Conservation (phyloP, 257 asterid genomes). For the Hygrophila difformis region DNA sequence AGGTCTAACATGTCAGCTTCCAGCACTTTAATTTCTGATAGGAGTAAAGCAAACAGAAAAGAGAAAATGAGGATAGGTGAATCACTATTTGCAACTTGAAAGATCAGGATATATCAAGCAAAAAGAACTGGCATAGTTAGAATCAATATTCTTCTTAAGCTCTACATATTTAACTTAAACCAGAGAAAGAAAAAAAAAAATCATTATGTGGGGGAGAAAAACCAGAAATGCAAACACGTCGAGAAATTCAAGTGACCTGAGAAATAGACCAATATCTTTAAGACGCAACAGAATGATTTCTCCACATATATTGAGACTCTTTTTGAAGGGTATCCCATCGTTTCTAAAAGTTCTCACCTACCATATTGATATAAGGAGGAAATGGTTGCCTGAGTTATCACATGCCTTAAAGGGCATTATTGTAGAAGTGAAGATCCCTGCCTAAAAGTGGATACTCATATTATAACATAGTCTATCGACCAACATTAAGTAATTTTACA, state of each 20-base stretch:
- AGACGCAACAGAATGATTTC: background rate
- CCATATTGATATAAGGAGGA: too few species aligned
- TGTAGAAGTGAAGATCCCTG: too few species aligned
- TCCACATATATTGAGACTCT: background rate
- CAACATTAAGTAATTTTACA: too few species aligned
- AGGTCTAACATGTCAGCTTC: conserved; percentile 97
- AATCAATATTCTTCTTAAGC: background rate
- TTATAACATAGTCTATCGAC: too few species aligned
- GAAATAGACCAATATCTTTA: background rate
- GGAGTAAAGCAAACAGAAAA: conserved; percentile 8
- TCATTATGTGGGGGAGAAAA: background rate
- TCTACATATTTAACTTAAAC: background rate
- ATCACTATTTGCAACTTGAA: conserved; percentile 4
- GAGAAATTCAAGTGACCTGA: background rate
- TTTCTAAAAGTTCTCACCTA: too few species aligned
- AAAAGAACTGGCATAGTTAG: background rate
- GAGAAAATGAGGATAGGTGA: conserved; percentile 5
- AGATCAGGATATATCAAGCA: background rate
- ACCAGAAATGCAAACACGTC: background rate
- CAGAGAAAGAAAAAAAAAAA: background rate
- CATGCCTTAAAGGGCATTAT: too few species aligned
- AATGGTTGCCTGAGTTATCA: too few species aligned
- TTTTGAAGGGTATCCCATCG: background rate
- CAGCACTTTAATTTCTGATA: conserved; percentile 67
- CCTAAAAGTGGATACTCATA: too few species aligned